A percentile compares a stretch with the other conserved stretches of the same genome.
Conservation (phyloP, 2,329 filamentous ascomycete species). For the Arthrocladium fulminans region DNA sequence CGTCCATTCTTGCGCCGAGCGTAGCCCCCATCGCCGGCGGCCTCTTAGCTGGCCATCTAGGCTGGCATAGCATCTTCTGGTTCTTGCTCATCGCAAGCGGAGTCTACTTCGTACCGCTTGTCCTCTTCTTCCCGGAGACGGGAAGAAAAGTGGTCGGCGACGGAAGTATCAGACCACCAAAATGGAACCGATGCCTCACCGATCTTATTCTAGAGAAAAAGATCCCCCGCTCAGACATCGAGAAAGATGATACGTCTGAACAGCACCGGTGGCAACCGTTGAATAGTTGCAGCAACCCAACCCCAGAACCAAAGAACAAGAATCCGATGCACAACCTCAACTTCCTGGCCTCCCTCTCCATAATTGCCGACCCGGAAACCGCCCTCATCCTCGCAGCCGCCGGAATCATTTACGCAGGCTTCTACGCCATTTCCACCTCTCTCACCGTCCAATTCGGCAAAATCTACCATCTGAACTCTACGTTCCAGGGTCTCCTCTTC, state of each 20-base stretch:
- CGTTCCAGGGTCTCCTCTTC: constrained; percentile 36
- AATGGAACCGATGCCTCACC: constrained; percentile 28
- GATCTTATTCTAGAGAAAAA: constrained; percentile 11
- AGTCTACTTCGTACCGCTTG: constrained; percentile 20
- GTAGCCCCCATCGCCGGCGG: constrained; percentile 46
- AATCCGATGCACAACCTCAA: constrained; percentile 25
- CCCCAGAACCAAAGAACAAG: background rate
- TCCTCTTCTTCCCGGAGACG: constrained; percentile 31
- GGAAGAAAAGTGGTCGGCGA: constrained; percentile 31
- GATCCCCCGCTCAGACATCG: background rate
- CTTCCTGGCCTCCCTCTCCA: constrained; percentile 28
- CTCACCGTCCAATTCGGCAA: constrained; percentile 30
- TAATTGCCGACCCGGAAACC: constrained; percentile 24
- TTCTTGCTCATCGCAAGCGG: constrained; percentile 42
- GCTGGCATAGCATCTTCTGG: constrained; percentile 48
- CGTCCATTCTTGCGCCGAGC: constrained; percentile 34
- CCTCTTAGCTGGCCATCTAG: constrained; percentile 37
- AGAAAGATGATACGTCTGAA: background rate
- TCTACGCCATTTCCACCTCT: constrained; percentile 35
- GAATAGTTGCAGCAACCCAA: background rate
- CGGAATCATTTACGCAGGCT: constrained; percentile 33
- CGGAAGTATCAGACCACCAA: constrained; percentile 29
- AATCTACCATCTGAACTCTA: constrained; percentile 32
- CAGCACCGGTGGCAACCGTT: too few species aligned
- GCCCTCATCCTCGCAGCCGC: constrained; percentile 31